Conservation (phyloP, 768 basidiomycete species). For the Sistotremastrum suecicum region DNA sequence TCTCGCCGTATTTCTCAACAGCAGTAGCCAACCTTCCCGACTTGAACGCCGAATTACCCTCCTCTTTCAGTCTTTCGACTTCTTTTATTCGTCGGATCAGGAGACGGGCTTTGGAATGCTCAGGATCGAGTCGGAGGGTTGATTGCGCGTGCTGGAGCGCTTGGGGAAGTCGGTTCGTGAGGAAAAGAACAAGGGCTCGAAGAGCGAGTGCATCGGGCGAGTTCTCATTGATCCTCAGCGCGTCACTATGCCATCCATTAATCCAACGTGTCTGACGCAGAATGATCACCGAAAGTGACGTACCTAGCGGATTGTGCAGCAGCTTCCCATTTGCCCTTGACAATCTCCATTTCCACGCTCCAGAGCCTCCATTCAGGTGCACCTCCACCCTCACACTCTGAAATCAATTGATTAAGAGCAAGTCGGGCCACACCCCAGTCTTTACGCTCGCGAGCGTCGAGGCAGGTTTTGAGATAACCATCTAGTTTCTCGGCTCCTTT, state of each 20-base stretch:
- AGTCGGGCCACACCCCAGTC: slow-evolving; percentile 70
- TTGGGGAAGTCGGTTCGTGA: slow-evolving; percentile 53
- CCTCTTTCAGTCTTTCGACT: slow-evolving; percentile 72
- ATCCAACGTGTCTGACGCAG: neutral
- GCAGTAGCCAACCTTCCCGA: slow-evolving; percentile 43
- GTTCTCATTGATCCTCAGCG: slow-evolving; percentile 52
- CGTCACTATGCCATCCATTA: slow-evolving; percentile 37
- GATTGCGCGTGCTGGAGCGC: slow-evolving; percentile 56
- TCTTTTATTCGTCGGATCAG: slow-evolving; percentile 71
- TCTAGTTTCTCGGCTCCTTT: slow-evolving; percentile 48
- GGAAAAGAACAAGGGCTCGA: slow-evolving; percentile 71
- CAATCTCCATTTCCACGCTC: slow-evolving; percentile 66
- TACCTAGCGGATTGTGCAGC: slow-evolving; percentile 66
- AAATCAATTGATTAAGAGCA: slow-evolving; percentile 60
- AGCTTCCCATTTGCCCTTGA: slow-evolving; percentile 56
- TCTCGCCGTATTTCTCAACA: slow-evolving; percentile 51
- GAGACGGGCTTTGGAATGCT: slow-evolving; percentile 51
- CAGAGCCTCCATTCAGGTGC: slow-evolving; percentile 75
- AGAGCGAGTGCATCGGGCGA: slow-evolving; percentile 68
- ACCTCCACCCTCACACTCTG: slow-evolving; percentile 61
- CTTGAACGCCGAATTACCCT: slow-evolving; percentile 72
- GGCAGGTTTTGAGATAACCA: slow-evolving; percentile 50
- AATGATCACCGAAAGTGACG: slow-evolving; percentile 15
- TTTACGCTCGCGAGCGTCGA: slow-evolving; percentile 36
- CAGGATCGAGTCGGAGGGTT: slow-evolving; percentile 69